These are phyloP conservation scores for Neurospora crassa DNA, from an alignment of 2,329 filamentous ascomycete species.

Conservation along the genomic window DNA sequence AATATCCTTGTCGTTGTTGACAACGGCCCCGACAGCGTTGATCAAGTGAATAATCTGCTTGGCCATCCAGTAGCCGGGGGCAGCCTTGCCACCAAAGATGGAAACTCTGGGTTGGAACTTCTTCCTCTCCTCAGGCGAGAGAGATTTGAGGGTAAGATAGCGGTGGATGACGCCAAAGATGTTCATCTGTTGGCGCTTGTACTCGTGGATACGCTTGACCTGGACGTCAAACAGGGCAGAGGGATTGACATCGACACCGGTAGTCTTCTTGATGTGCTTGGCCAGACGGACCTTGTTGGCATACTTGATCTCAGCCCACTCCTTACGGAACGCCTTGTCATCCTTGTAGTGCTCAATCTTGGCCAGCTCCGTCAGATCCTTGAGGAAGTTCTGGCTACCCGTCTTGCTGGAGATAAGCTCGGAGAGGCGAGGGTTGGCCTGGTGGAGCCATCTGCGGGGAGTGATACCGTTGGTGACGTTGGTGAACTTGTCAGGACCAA, in stretches of 20 bases:
- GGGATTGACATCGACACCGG: constrained; percentile 76
- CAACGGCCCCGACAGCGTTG: constrained; percentile 80
- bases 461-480: constrained; percentile 99
- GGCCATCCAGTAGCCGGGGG: constrained; percentile 99
- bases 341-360: constrained; percentile 76
- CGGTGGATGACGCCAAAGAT: constrained; percentile 97
- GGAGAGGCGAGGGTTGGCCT: constrained; percentile 88
- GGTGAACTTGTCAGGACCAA: constrained; percentile 93
- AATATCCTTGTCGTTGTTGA: constrained; percentile 88
- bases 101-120: constrained; percentile 81
- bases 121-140: constrained; percentile 76
- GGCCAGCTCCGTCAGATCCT: constrained; percentile 78
- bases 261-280: constrained; percentile 78
- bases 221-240: constrained; percentile 89
- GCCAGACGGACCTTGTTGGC: constrained; percentile 91
- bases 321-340: constrained; percentile 82
- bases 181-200: constrained; percentile 98
- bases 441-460: constrained; percentile 90
- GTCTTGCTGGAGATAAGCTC: constrained; percentile 86
- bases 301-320: constrained; percentile 95
- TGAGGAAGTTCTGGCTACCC: constrained; percentile 75
- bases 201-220: constrained; percentile 98
- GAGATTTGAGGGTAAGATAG: constrained; percentile 79
- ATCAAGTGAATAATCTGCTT: constrained; percentile 97
- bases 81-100: constrained; percentile 96